Conservation (phyloP, 805 yeast genomes). For the Tetrapisispora iriomotensis region DNA sequence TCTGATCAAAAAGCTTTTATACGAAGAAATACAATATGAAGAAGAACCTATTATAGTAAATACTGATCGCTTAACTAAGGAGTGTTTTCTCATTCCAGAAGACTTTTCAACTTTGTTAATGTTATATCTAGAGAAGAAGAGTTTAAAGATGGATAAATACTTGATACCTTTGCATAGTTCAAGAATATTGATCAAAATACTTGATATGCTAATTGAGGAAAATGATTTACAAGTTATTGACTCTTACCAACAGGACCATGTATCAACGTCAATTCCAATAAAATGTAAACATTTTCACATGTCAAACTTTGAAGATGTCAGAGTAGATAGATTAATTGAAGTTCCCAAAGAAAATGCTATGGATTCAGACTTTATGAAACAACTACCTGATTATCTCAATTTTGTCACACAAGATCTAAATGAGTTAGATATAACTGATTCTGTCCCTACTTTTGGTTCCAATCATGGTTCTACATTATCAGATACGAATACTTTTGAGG, state of each 20-base stretch:
- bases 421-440: constrained; percentile 31
- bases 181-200: constrained; percentile 6
- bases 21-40: constrained; percentile 1
- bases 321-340: too few relatives aligned
- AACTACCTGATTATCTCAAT: neutral
- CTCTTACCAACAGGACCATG: too few relatives aligned
- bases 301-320: too few relatives aligned
- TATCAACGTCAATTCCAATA: too few relatives aligned
- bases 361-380: constrained; percentile 8
- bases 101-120: constrained; percentile 14
- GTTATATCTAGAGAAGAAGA: constrained; percentile 7
- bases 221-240: neutral
- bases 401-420: neutral
- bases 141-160: constrained; percentile 4
- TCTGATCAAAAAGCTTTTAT: constrained; percentile 10
- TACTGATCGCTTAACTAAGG: neutral
- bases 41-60: neutral
- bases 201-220: constrained; percentile 6
- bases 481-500: neutral
- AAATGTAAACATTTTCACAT: too few relatives aligned
- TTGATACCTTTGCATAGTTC: constrained; percentile 10
- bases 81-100: constrained; percentile 7
- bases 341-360: neutral
- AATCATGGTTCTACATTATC: constrained; percentile 35
- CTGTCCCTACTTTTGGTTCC: constrained; percentile 56